These are phyloP conservation scores for Leccinum sublutescens DNA, from an alignment of 768 basidiomycete species.

Conservation along the genomic window DNA sequence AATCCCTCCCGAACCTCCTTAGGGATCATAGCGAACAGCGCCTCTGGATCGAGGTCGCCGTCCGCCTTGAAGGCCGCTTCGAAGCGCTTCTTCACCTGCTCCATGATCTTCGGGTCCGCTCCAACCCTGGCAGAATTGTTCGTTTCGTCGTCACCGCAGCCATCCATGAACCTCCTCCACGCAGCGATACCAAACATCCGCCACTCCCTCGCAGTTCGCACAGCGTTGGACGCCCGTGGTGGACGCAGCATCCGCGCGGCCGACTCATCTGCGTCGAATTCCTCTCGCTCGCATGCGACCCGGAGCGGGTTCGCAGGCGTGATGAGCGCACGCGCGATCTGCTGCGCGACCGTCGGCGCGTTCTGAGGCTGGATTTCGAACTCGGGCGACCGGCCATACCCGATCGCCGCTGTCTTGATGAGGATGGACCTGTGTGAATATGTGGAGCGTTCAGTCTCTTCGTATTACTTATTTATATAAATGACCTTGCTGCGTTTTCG, in stretches of 20 bases:
- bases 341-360: slow-evolving; percentile 39
- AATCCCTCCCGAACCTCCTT: slow-evolving; percentile 6
- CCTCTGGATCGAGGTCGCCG: slow-evolving; percentile 7
- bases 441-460: not conserved
- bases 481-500: not conserved
- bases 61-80: slow-evolving; percentile 2
- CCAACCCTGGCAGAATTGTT: slow-evolving; percentile 17
- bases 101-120: slow-evolving; percentile 14
- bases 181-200: slow-evolving; percentile 11
- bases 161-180: slow-evolving; percentile 10
- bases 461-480: not conserved
- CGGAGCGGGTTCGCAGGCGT: slow-evolving; percentile 23
- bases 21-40: slow-evolving; percentile 10
- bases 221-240: slow-evolving; percentile 1
- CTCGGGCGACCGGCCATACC: slow-evolving; percentile 45
- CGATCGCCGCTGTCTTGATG: slow-evolving; percentile 47
- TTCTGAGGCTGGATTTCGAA: slow-evolving; percentile 45
- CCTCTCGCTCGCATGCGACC: slow-evolving; percentile 27
- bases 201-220: slow-evolving; percentile 19
- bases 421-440: slow-evolving; percentile 44
- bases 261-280: slow-evolving; percentile 20
- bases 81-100: slow-evolving; percentile 12
- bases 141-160: slow-evolving; percentile 11
- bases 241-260: slow-evolving; percentile 18
- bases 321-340: slow-evolving; percentile 45